Percentiles rank a stretch among this genome's conserved stretches.
Evolutionary conservation across 257 asterid species (phyloP).

Genomic region (Coffea canephora): DNA sequence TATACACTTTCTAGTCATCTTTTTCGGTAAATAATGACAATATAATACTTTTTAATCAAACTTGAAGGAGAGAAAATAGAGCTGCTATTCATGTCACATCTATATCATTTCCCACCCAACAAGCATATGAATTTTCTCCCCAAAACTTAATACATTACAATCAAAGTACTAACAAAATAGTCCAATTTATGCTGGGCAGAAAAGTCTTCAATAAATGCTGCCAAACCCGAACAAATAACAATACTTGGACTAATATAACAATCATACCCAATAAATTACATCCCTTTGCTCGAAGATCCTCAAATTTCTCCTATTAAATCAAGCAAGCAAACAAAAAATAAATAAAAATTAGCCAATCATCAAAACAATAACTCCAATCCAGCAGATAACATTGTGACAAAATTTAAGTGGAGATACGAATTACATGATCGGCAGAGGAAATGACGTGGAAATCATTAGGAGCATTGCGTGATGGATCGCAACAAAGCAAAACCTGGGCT

Average conservation of each 20-base stretch:
- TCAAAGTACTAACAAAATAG: no score
- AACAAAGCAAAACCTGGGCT: conserved; percentile 76
- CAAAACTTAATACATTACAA: neutral
- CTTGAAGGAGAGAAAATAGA: no score
- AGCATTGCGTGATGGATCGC: conserved; percentile 82
- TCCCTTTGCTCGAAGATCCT: conserved; percentile 72
- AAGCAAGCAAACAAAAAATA: conserved; percentile 10
- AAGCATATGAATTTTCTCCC: neutral
- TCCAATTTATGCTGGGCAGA: neutral
- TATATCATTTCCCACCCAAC: neutral
- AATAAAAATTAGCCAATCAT: neutral
- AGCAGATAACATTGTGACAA: conserved; percentile 6
- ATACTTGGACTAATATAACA: neutral
- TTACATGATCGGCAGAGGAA: conserved; percentile 72
- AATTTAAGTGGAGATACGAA: neutral
- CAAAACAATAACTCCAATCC: conserved; percentile 4
- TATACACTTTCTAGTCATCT: no score
- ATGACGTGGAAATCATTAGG: conserved; percentile 82
- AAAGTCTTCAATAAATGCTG: neutral
- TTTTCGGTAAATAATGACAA: no score
- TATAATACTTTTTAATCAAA: no score
- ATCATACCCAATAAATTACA: conserved; percentile 83
- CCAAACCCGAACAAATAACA: neutral
- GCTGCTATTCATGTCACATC: no score
- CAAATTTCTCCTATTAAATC: conserved; percentile 74